phyloP scores from a whole-genome alignment of 73 alveolate species.

The Stentor coeruleus region DNA sequence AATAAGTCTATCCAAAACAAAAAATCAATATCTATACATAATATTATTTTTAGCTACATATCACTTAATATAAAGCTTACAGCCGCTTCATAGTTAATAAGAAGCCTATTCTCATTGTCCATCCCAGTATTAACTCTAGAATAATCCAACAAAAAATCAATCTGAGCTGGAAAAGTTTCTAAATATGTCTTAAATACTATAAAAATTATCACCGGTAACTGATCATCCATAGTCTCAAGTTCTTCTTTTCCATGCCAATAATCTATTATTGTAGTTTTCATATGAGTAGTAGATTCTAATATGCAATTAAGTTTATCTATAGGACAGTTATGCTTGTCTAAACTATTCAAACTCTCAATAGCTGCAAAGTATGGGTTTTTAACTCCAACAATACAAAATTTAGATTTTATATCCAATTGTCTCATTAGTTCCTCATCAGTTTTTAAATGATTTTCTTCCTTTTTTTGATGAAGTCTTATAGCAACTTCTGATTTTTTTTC shows the following conservation, averaged over 20 bases:
- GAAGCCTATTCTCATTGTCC: conserved; percentile 17
- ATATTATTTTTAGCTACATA: too few relatives aligned
- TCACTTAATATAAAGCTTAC: neutral
- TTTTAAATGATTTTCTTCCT: neutral
- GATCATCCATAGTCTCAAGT: conserved; percentile 24
- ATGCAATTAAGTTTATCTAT: neutral
- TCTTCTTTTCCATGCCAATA: conserved; percentile 29
- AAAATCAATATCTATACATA: too few relatives aligned
- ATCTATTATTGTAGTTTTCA: conserved; percentile 15
- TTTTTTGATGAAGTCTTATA: neutral
- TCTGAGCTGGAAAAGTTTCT: neutral
- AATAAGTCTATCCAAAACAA: too few relatives aligned
- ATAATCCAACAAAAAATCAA: neutral
- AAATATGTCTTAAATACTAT: neutral
- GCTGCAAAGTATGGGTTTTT: neutral
- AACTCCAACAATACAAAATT: neutral
- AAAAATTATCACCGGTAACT: conserved; percentile 4
- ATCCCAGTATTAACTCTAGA: neutral
- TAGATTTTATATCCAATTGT: conserved; percentile 6
- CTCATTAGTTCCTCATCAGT: neutral
- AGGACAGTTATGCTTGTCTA: neutral
- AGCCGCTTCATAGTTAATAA: neutral
- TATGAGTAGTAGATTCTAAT: neutral
- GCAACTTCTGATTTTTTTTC: neutral
- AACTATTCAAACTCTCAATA: neutral